Base-by-base conservation (phyloP, 129 eudicot genomes). In the Heracleum sosnowskyi region DNA sequence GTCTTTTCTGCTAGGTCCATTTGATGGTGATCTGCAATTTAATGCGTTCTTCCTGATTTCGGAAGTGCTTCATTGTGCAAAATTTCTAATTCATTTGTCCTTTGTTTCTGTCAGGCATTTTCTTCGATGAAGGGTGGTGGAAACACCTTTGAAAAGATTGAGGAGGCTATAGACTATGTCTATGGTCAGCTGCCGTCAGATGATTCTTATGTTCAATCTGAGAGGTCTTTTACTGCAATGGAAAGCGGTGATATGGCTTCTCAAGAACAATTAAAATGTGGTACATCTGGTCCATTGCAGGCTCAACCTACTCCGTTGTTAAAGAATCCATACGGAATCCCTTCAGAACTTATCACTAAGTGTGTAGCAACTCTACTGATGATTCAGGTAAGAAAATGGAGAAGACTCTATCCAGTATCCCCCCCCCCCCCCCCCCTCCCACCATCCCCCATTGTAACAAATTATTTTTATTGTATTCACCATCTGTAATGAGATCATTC, bases 281-380 rank as follows among this genome's bases (percentile, higher is more conserved):
- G 69, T 26, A 73, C 82, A 7, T 72, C 17, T 41, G 79, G 74
- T 39, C 80, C 33, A 42, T 33, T 71, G 22, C 57, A 31, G 64
- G 55, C 41, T 75, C 76, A 73, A 37, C 66, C 75, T 44, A 79
- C 41, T 83, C 77, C 80, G 76, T 22, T 53, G 73, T 40, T 62
- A 88, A 86, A 28, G 29, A 73, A 73, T 44, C 60, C 57, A 44
- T 73, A 83, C 29, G 71, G 69, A 78, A 64, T 86, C 72, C 90
- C 88, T 20, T 80, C 87, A 40, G 90, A 86, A 28, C 93, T 86
- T 76, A 83, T 86, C 35, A 82, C 88, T 4, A 84, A 90, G 24
- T 89, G 93, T 69, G 90, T 89, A 81, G 87, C 90, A 40, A 85
- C 87, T 9, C 70, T 81, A 76, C 86, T 82, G 75, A 85, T 89